Base-by-base conservation (phyloP, 2,329 filamentous ascomycete species). In the Verticillium klebahnii region DNA sequence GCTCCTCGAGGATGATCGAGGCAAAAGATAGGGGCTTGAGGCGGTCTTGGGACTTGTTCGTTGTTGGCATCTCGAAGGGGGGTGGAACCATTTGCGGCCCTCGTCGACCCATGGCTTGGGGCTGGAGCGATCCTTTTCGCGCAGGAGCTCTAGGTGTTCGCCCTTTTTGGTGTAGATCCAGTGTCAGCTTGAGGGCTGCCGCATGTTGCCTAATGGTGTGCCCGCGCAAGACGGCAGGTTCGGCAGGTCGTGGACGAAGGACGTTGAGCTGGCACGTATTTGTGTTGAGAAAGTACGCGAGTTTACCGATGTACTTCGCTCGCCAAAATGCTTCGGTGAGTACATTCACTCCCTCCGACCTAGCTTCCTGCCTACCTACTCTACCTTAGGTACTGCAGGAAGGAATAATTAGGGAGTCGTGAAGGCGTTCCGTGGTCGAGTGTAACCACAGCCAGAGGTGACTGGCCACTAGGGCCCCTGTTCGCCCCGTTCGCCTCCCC, bases 101-200 rank as follows among this genome's bases (percentile, higher is more conserved):
- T 50, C 14, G 37, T 58, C 57, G 57, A 58, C 57, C 57, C 57
- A 58, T 32, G 39, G 57, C 57, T 58, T 39, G 36, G 39, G 57
- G 25, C 57, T 58, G 40, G 57, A 58, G 57, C 57, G 19, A 23
- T 37, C 32, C 31, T 52, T 52, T 25, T 11, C 45, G 23, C 45
- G 11, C n/a, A 11, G 2, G 23, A 52, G 45, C 45, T 52, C 45
- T 11, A 23, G n/a, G 19, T n/a, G 25, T 23, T 19, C 39, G 55
- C 55, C 17, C 17, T 17, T 5, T 57, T 57, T 52, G 45, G 45
- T 52, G 45, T 40, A 40, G 37, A 25, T 52, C 45, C n/a, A 52
- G 45, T 23, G 45, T 14, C 45, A 52, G 19, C 45, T 14, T 52
- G 45, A 52, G 11, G 45, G 3, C 45, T 23, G 19, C 45, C 45